A percentile compares a stretch with the other conserved stretches of the same genome.
These are phyloP conservation scores for Rhizopogon vesiculosus DNA, from an alignment of 768 basidiomycete genomes.

Conservation along the genomic window DNA sequence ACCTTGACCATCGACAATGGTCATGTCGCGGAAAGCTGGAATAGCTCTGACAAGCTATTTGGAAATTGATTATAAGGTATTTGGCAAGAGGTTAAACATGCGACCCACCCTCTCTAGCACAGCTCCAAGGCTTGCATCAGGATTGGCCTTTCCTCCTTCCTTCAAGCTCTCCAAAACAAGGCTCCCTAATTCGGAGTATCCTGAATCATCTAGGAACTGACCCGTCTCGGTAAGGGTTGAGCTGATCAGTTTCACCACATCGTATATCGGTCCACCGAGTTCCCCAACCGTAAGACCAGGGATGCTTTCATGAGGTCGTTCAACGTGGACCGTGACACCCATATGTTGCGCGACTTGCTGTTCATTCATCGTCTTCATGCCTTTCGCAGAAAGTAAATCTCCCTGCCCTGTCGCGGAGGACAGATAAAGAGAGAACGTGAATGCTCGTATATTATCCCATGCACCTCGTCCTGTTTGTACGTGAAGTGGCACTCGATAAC, in stretches of 20 bases:
- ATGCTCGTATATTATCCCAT: constrained; percentile 76
- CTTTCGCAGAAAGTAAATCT: constrained; percentile 61
- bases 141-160: constrained; percentile 38
- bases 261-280: constrained; percentile 68
- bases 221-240: constrained; percentile 71
- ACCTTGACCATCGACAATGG: constrained; percentile 60
- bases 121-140: constrained; percentile 43
- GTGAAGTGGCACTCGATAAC: constrained; percentile 74
- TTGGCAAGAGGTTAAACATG: not conserved
- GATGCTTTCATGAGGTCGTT: constrained; percentile 64
- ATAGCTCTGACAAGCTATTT: constrained; percentile 66
- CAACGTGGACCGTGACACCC: constrained; percentile 63
- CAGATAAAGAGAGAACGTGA: constrained; percentile 70
- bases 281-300: constrained; percentile 71
- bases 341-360: constrained; percentile 69
- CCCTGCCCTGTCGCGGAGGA: constrained; percentile 49
- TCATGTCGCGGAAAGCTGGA: constrained; percentile 81
- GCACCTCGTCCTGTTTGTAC: constrained; percentile 71
- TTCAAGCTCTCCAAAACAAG: constrained; percentile 71
- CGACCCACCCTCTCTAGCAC: constrained; percentile 57
- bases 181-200: constrained; percentile 66
- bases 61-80: constrained; percentile 1
- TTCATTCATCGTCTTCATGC: constrained; percentile 51
- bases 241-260: constrained; percentile 66
- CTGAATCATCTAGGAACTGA: constrained; percentile 47